phyloP scores from a whole-genome alignment of 1,139 yeast genomes.

The Debaryomycetaceae sp. region DNA sequence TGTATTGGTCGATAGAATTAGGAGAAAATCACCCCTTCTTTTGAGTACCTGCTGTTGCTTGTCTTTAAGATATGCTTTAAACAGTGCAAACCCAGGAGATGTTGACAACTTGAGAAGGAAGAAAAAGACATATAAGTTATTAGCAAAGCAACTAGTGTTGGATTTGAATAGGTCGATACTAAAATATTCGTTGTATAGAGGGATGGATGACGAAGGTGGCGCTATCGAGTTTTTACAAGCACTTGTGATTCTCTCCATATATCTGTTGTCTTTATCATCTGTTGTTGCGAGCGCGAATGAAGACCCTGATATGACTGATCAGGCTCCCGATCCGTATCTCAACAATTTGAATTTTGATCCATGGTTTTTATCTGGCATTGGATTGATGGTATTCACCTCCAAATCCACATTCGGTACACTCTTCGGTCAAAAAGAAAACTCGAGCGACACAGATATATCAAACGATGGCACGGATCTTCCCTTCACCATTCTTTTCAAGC shows the following conservation, averaged over 20 bases:
- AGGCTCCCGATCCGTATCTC: slow-evolving; percentile 11
- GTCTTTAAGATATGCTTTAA: slow-evolving; percentile 48
- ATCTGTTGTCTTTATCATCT: slow-evolving; percentile 56
- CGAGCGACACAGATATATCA: not conserved
- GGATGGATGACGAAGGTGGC: slow-evolving; percentile 16
- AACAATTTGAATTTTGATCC: slow-evolving; percentile 45
- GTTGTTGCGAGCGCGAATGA: slow-evolving; percentile 22
- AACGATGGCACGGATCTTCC: slow-evolving; percentile 15
- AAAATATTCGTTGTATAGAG: slow-evolving; percentile 19
- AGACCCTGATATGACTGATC: slow-evolving; percentile 5
- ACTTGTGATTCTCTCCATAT: slow-evolving; percentile 57
- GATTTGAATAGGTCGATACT: slow-evolving; percentile 48
- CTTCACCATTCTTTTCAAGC: slow-evolving; percentile 27
- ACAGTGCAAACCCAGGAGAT: slow-evolving; percentile 19
- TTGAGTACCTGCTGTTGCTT: slow-evolving; percentile 65
- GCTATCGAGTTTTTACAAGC: slow-evolving; percentile 65
- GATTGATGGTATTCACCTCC: slow-evolving; percentile 55
- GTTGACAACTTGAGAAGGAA: slow-evolving; percentile 15
- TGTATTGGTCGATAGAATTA: slow-evolving; percentile 48
- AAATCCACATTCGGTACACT: slow-evolving; percentile 34
- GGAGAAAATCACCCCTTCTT: slow-evolving; percentile 56
- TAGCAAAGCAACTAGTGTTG: slow-evolving; percentile 26
- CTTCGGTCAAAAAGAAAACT: slow-evolving; percentile 9
- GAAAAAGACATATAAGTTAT: slow-evolving; percentile 18
- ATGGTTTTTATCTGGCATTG: slow-evolving; percentile 60